Percentiles rank a stretch among this genome's conserved stretches.
Conservation (phyloP, 306 rosid species). For the Neltuma alba region DNA sequence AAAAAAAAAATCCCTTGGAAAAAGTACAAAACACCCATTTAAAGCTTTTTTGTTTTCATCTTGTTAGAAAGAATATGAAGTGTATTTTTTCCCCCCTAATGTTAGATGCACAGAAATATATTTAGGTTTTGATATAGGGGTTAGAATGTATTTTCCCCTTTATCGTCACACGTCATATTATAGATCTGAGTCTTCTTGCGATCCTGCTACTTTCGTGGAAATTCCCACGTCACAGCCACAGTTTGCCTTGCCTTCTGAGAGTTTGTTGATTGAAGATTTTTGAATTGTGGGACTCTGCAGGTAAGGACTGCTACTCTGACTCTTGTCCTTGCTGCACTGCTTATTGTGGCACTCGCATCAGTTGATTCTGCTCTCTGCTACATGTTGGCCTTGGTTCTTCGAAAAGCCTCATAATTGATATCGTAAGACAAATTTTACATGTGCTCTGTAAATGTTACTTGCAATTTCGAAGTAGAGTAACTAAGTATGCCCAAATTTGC, state of each 20-base stretch:
- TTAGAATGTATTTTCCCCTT: neutral
- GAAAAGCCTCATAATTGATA: conserved; percentile 47
- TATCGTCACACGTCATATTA: neutral
- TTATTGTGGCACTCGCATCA: conserved; percentile 76
- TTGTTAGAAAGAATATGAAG: neutral
- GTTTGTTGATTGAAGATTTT: neutral
- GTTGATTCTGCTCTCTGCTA: conserved; percentile 76
- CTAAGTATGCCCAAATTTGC: neutral
- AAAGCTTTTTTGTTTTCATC: neutral
- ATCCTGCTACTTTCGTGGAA: too few species aligned
- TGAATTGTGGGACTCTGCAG: conserved; percentile 49
- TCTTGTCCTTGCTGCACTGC: conserved; percentile 76
- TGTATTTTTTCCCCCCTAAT: neutral
- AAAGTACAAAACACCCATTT: neutral
- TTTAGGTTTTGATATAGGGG: neutral
- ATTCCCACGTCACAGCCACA: neutral
- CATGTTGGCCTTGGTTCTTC: conserved; percentile 60
- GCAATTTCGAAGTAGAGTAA: neutral
- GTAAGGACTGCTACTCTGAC: conserved; percentile 81
- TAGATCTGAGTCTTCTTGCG: neutral
- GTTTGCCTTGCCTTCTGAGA: neutral
- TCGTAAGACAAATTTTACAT: neutral
- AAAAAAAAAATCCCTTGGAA: neutral
- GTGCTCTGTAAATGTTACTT: neutral
- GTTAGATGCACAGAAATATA: neutral